A percentile compares a stretch with the other conserved stretches of the same genome.
phyloP scores from a whole-genome alignment of 1,284 basidiomycete species.

The Ustilago curta region DNA sequence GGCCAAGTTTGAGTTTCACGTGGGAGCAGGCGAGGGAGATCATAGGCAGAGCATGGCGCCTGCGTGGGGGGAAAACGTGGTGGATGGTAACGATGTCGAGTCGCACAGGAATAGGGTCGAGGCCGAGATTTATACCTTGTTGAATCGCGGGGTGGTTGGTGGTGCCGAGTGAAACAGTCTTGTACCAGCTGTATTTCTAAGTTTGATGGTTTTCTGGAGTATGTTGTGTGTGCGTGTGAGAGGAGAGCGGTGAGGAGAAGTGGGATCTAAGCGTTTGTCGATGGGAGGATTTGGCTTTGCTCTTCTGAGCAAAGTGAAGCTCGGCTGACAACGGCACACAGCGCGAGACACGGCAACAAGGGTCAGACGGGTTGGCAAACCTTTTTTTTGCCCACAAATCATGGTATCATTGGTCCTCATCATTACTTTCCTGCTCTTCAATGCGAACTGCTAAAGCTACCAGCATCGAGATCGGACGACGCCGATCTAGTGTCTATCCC shows the following conservation, averaged over 20 bases:
- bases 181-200: not conserved
- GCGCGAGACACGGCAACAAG: no score
- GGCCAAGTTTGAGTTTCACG: slow-evolving; percentile 61
- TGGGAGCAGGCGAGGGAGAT: not conserved
- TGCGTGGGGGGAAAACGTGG: slow-evolving; percentile 5
- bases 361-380: no score
- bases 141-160: slow-evolving; percentile 29
- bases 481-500: no score
- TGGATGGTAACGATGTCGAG: slow-evolving; percentile 40
- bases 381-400: no score
- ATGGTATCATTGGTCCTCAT: no score
- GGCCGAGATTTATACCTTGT: slow-evolving; percentile 54
- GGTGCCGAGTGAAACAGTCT: not conserved
- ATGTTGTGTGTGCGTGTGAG: not conserved
- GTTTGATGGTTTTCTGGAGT: not conserved
- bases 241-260: not conserved
- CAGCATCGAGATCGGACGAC: no score
- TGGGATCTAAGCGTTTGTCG: not conserved
- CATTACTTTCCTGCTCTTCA: no score
- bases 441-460: no score
- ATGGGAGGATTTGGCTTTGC: no score
- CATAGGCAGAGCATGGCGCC: slow-evolving; percentile 5
- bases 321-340: no score
- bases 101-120: slow-evolving; percentile 43
- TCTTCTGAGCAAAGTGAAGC: no score